phyloP scores from a whole-genome alignment of 805 yeast species.

The Kazachstania bromeliacearum region DNA sequence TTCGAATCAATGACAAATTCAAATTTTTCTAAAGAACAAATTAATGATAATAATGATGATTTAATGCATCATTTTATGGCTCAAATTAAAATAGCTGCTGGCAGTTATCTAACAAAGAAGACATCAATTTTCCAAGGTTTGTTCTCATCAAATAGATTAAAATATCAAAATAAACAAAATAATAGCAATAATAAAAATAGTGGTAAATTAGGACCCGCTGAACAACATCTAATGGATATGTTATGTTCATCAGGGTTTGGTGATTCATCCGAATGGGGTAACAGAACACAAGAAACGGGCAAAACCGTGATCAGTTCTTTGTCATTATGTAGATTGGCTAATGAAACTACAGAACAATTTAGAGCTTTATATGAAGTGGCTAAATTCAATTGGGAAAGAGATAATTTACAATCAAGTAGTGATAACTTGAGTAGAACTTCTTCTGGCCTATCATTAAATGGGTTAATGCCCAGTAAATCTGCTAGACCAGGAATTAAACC shows the following conservation, averaged over 20 bases:
- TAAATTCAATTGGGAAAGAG: constrained; percentile 16
- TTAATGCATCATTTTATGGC: constrained; percentile 42
- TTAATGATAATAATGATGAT: constrained; percentile 35
- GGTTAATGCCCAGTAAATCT: background rate
- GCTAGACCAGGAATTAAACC: background rate
- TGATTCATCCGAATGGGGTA: constrained; percentile 70
- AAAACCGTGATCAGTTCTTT: constrained; percentile 82
- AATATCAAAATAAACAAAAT: constrained; percentile 31
- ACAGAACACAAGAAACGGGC: constrained; percentile 76
- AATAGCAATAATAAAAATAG: constrained; percentile 33
- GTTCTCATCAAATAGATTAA: constrained; percentile 29
- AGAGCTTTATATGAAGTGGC: constrained; percentile 20
- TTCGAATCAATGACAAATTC: constrained; percentile 31
- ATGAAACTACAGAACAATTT: constrained; percentile 32
- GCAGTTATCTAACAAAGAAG: constrained; percentile 50
- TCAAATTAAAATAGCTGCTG: constrained; percentile 62
- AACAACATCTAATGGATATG: constrained; percentile 91
- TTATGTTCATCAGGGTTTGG: constrained; percentile 80
- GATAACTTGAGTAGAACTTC: constrained; percentile 9
- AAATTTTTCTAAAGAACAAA: constrained; percentile 28
- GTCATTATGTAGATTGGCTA: constrained; percentile 31
- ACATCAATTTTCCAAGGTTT: constrained; percentile 69
- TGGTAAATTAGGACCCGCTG: constrained; percentile 72
- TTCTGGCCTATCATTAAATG: constrained; percentile 2
- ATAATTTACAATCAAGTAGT: background rate